These are phyloP conservation scores for Paraglomus brasilianum DNA, from an alignment of 192 early-diverging fungal species.

Conservation along the genomic window DNA sequence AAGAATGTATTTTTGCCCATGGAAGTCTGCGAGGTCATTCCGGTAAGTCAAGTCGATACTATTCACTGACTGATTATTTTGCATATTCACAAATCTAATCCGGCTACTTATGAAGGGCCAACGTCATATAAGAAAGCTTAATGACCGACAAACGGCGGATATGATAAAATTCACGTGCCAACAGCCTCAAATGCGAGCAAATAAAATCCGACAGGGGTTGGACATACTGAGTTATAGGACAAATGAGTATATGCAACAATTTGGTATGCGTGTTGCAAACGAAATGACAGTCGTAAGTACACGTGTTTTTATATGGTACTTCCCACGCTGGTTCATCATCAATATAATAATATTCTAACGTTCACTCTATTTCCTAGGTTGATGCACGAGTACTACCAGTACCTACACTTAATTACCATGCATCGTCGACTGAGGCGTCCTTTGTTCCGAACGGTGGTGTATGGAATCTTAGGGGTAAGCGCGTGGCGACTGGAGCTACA, in stretches of 20 bases:
- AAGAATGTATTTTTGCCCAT: slow-evolving; percentile 76
- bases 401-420: slow-evolving; percentile 29
- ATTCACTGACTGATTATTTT: not conserved
- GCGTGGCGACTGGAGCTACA: slow-evolving; percentile 70
- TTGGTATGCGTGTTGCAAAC: slow-evolving; percentile 66
- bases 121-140: slow-evolving; percentile 77
- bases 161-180: slow-evolving; percentile 95
- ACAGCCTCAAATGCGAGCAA: slow-evolving; percentile 76
- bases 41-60: slow-evolving; percentile 6
- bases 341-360: slow-evolving; percentile 5
- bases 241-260: slow-evolving; percentile 74
- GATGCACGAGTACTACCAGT: not conserved
- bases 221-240: slow-evolving; percentile 59
- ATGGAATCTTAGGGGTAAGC: slow-evolving; percentile 87
- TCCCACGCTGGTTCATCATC: slow-evolving; percentile 10
- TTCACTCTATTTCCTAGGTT: slow-evolving; percentile 16
- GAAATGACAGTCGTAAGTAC: slow-evolving; percentile 65
- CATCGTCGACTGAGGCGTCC: slow-evolving; percentile 43
- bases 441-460: slow-evolving; percentile 67
- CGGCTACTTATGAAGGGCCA: slow-evolving; percentile 56
- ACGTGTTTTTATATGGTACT: slow-evolving; percentile 28
- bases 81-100: too few relatives aligned
- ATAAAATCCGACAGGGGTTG: slow-evolving; percentile 81
- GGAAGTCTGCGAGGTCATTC: slow-evolving; percentile 83
- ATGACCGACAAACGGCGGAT: slow-evolving; percentile 85